Evolutionary conservation across 768 basidiomycete species (phyloP), one percentile per base, ranked within the genome.

Genomic region (Hygrocybe coccinea): DNA sequence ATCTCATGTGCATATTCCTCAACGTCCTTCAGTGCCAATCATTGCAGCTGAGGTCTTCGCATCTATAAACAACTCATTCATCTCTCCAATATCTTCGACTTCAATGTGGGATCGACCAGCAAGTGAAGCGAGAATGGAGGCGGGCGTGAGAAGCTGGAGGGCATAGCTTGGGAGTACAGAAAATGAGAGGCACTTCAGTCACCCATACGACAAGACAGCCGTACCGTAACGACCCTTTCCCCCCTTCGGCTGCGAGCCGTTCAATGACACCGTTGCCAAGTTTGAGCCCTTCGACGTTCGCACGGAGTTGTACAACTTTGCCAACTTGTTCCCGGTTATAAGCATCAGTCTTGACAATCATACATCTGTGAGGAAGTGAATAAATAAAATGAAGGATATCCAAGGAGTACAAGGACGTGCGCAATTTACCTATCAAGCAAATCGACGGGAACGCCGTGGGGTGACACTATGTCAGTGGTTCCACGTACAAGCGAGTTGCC

Each of bases 391-490:
- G 17, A 19, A 15, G 17, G 11, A 33, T 34, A 47, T 9, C 29
- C 21, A 36, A 53, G 37, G 24, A 46, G 43, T 22, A 58, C 54
- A 38, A 54, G 50, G 54, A 37, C 25, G 29, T 43, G 43, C 12
- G 50, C 12, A 59, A 34, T 78, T 55, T 74, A 93, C 85, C 95
- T 81, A 73, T 98, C 97, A 44, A 97, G 78, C 14, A 98, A 76
- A 72, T 99, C 95, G 46, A 93, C 82, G 10, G 97, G 97, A 41
- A 98, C 76, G 11, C 97, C 97, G 66, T 98, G 95, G 1, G 97
- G 91, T 5, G 91, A 81, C 17, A 91, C 77, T 52, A 98, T 87
- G 58, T 97, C 95, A 1, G 82, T 86, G 5, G 97, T 97, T 5
- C 97, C 97, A 33, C 95, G 84, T 51, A 99, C 93, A 7, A 93